Conservation (phyloP, 1,284 basidiomycete species). For the Fomitiporia mediterranea region DNA sequence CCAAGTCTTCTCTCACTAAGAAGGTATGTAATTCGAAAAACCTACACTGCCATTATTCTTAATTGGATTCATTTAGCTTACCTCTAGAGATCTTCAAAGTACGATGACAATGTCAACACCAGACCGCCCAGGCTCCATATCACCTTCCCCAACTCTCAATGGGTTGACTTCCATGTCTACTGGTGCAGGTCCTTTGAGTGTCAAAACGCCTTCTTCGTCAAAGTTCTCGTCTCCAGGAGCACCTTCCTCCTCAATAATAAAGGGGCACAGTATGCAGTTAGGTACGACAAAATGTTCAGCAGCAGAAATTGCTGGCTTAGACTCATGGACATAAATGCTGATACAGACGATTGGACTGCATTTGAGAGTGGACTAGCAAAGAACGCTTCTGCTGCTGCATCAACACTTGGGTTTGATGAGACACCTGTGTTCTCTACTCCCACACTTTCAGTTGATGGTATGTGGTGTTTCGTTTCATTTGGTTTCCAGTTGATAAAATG, state of each 20-base stretch:
- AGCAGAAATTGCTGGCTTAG: slow-evolving; percentile 47
- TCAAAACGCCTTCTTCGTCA: slow-evolving; percentile 7
- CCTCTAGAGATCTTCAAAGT: slow-evolving; percentile 66
- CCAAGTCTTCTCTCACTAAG: slow-evolving; percentile 81
- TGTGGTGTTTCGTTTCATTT: not conserved
- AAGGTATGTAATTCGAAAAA: slow-evolving; percentile 41
- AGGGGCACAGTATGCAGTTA: slow-evolving; percentile 63
- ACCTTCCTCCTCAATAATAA: slow-evolving; percentile 26
- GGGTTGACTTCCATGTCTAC: slow-evolving; percentile 13
- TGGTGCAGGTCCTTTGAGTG: slow-evolving; percentile 11
- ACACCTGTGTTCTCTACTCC: slow-evolving; percentile 8
- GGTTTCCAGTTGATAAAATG: not conserved
- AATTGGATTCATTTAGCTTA: slow-evolving; percentile 47
- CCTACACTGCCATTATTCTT: slow-evolving; percentile 10
- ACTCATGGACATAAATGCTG: slow-evolving; percentile 77
- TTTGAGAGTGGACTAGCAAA: slow-evolving; percentile 67
- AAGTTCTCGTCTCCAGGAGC: slow-evolving; percentile 18
- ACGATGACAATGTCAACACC: slow-evolving; percentile 44
- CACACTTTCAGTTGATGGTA: slow-evolving; percentile 13
- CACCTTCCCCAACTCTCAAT: slow-evolving; percentile 25
- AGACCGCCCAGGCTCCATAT: slow-evolving; percentile 37
- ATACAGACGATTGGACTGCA: slow-evolving; percentile 92
- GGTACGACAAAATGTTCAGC: slow-evolving; percentile 48
- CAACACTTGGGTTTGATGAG: slow-evolving; percentile 25
- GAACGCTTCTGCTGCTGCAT: slow-evolving; percentile 26